These are phyloP conservation scores for Penicillium atrosanguineum DNA, from an alignment of 495 filamentous ascomycete genomes.

Conservation along the genomic window DNA sequence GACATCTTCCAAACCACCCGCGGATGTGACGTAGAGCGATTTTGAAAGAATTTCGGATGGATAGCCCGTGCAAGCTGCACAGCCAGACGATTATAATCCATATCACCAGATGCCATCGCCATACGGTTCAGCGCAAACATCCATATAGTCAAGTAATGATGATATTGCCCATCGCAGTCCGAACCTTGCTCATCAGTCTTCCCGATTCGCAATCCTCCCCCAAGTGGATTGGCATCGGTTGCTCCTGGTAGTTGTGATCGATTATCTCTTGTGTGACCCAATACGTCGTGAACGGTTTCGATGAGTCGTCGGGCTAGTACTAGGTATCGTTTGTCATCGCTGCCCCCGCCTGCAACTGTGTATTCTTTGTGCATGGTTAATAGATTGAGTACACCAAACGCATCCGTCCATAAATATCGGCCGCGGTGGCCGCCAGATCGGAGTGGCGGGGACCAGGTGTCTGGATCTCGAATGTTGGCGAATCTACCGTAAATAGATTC, in stretches of 20 bases:
- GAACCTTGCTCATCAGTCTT: slow-evolving; percentile 50
- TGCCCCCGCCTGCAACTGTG: slow-evolving; percentile 2
- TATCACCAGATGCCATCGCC: slow-evolving; percentile 48
- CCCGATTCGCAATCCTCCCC: slow-evolving; percentile 63
- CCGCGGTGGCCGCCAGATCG: slow-evolving; percentile 61
- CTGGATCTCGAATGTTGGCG: slow-evolving; percentile 27
- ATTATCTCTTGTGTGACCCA: slow-evolving; percentile 56
- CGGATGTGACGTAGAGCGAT: slow-evolving; percentile 26
- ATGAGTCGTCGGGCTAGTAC: slow-evolving; percentile 51
- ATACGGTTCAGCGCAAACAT: slow-evolving; percentile 69
- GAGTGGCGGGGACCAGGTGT: slow-evolving; percentile 43
- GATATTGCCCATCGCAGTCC: slow-evolving; percentile 65
- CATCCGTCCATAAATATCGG: slow-evolving; percentile 68
- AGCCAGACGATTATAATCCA: slow-evolving; percentile 52
- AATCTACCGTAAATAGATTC: slow-evolving; percentile 41
- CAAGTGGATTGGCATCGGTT: slow-evolving; percentile 52
- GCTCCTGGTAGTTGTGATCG: slow-evolving; percentile 49
- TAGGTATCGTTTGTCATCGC: slow-evolving; percentile 42
- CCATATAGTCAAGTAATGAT: slow-evolving; percentile 68
- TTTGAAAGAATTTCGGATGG: slow-evolving; percentile 55
- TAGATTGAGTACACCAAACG: slow-evolving; percentile 67
- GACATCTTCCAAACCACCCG: slow-evolving; percentile 66
- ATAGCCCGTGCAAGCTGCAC: slow-evolving; percentile 57
- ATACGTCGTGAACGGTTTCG: slow-evolving; percentile 52
- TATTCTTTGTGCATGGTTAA: slow-evolving; percentile 55